These are phyloP conservation scores for Hibiscus trionum DNA, from an alignment of 345 rosid species.

Conservation along the genomic window DNA sequence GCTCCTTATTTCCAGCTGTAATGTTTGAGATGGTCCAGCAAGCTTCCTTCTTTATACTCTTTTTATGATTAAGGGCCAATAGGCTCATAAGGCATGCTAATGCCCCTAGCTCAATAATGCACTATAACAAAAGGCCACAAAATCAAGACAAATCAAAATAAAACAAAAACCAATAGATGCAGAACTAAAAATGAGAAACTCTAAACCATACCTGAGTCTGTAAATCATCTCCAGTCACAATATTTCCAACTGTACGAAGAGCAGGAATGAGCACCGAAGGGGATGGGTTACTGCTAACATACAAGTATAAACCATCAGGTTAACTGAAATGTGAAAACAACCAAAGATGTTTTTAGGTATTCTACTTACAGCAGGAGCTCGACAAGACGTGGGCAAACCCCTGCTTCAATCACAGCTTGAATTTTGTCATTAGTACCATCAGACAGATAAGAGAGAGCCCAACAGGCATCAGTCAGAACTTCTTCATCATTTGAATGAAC, in stretches of 20 bases:
- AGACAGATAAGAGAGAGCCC: slow-evolving; percentile 95
- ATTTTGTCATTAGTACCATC: slow-evolving; percentile 97
- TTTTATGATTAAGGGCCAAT: slow-evolving; percentile 58
- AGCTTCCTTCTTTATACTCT: slow-evolving; percentile 96
- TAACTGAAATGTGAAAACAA: not conserved
- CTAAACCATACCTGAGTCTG: slow-evolving; percentile 55
- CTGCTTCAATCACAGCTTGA: slow-evolving; percentile 84
- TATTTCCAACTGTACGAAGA: slow-evolving; percentile 80
- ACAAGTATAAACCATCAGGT: not conserved
- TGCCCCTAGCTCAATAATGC: slow-evolving; percentile 60
- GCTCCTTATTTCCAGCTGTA: slow-evolving; percentile 87
- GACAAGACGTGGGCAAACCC: slow-evolving; percentile 72
- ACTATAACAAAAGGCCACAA: slow-evolving; percentile 27
- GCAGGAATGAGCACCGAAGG: slow-evolving; percentile 94
- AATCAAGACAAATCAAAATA: not conserved
- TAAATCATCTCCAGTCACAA: slow-evolving; percentile 82
- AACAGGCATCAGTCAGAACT: slow-evolving; percentile 92
- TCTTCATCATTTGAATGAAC: slow-evolving; percentile 90
- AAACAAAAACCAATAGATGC: not conserved
- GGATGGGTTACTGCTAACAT: slow-evolving; percentile 56
- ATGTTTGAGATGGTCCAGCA: slow-evolving; percentile 96
- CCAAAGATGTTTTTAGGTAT: not conserved
- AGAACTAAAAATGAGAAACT: not conserved
- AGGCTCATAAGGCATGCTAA: slow-evolving; percentile 66
- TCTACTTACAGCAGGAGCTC: slow-evolving; percentile 73